Evolutionary conservation across 805 yeast species (phyloP), one percentile per base, ranked within the genome.

Genomic region (Teunomyces lycoperdinae): DNA sequence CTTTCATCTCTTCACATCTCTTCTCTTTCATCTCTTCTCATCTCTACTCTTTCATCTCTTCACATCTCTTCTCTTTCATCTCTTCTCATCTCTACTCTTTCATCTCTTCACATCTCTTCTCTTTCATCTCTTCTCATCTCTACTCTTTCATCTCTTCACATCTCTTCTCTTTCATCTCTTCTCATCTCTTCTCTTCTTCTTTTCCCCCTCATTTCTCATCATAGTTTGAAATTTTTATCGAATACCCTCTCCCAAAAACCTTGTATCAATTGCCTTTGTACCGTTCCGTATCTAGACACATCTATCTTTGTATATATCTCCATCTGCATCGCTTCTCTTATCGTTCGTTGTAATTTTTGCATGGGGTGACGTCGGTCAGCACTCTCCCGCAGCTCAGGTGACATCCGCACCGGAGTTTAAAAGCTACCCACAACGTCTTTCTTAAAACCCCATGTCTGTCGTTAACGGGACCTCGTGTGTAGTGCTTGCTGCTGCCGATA

Each of bases 391-490:
- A 6, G 26, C 39, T 35, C 43, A 28, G 33, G 43, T 40, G 32
- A 28, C 32, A 28, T 39, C 20, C 27, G 40, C 39, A 20, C 43
- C 14, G 17, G 24, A 13, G 33, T 13, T 28, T n/a, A 40, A 14
- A 40, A 32, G 17, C 39, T 14, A 34, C n/a, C 26, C 29, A 16
- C 16, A 27, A n/a, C 46, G 28, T 32, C 29, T 17, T 27, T 27
- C 16, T 24, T 33, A 43, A 10, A 50, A 46, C 54, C 24, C 51
- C 16, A 54, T 62, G 33, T 65, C 84, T 13, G 61, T 81, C 44
- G 77, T 83, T 48, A 82, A 81, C 58, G 87, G 85, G 14, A 72
- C 80, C 17, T 73, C 86, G 17, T 74, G 72, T 59, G 71, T 79
- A 49, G 67, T 75, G 13, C 66, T 81, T 36, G 72, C 73, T 52